Conservation (phyloP, 139 green algal species). For the Micractinium sp. region DNA sequence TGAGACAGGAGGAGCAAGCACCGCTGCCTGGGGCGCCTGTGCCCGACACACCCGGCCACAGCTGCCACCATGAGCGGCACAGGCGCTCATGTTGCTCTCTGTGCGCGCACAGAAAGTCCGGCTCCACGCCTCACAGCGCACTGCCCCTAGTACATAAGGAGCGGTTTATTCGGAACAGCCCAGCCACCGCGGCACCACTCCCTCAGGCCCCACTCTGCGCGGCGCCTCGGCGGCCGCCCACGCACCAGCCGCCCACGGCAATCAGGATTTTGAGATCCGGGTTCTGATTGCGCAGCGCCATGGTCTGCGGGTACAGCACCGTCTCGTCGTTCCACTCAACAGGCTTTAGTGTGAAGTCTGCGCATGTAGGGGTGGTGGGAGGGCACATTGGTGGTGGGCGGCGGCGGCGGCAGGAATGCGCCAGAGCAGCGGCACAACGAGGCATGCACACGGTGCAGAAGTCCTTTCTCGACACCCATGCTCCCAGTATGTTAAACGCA, state of each 20-base stretch:
- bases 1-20: too few relatives aligned
- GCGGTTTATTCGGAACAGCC: too few relatives aligned
- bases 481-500: not conserved
- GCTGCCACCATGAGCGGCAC: too few relatives aligned
- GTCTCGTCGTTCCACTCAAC: constrained; percentile 37
- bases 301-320: constrained; percentile 17
- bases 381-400: not conserved
- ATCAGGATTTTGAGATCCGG: constrained; percentile 29
- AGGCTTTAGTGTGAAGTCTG: constrained; percentile 34
- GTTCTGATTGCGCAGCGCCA: constrained; percentile 34
- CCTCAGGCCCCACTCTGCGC: not conserved
- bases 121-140: too few relatives aligned
- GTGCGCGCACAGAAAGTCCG: too few relatives aligned
- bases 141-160: too few relatives aligned
- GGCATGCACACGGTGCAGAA: not conserved
- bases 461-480: not conserved
- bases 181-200: not conserved
- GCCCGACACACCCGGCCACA: too few relatives aligned
- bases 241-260: constrained; percentile 33
- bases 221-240: not conserved
- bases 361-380: not conserved
- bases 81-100: too few relatives aligned
- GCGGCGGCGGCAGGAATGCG: not conserved
- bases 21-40: too few relatives aligned
- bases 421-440: too few relatives aligned